Conservation (phyloP, 2,329 filamentous ascomycete species). For the Colletotrichum sansevieriae region DNA sequence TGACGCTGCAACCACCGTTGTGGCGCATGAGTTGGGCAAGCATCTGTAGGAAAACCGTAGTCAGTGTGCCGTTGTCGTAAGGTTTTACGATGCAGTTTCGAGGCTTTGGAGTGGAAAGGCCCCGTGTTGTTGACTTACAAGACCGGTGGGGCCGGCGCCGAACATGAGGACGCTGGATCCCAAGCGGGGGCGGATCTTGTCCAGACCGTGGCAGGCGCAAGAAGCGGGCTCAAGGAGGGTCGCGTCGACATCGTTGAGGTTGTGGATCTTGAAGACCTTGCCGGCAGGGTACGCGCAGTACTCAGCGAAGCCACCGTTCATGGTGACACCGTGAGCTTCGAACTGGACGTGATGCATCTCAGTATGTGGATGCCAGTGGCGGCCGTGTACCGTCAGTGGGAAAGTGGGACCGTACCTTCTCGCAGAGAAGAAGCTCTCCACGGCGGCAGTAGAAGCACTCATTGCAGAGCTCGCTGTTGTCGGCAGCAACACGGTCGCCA, state of each 20-base stretch:
- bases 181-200: conserved; percentile 76
- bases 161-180: conserved; percentile 76
- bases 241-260: conserved; percentile 76
- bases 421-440: conserved; percentile 76
- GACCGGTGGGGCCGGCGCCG: conserved; percentile 75
- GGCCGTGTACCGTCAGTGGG: conserved; percentile 7
- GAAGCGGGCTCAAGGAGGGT: conserved; percentile 79
- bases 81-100: too few relatives aligned
- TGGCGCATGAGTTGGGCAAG: conserved; percentile 73
- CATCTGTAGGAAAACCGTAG: conserved; percentile 49
- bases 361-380: neutral
- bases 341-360: conserved; percentile 54
- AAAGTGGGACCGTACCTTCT: conserved; percentile 58
- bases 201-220: conserved; percentile 77
- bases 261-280: conserved; percentile 74
- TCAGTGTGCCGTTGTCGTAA: neutral
- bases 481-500: conserved; percentile 74
- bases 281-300: conserved; percentile 69
- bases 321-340: conserved; percentile 74
- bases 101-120: conserved; percentile 16
- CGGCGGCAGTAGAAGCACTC: conserved; percentile 81
- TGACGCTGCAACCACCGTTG: conserved; percentile 78
- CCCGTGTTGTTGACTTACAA: conserved; percentile 54
- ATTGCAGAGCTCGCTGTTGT: conserved; percentile 76
- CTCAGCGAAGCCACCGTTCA: conserved; percentile 80